These are phyloP conservation scores for Anethum foeniculum DNA, from an alignment of 140 eudicot genomes.

Conservation along the genomic window DNA sequence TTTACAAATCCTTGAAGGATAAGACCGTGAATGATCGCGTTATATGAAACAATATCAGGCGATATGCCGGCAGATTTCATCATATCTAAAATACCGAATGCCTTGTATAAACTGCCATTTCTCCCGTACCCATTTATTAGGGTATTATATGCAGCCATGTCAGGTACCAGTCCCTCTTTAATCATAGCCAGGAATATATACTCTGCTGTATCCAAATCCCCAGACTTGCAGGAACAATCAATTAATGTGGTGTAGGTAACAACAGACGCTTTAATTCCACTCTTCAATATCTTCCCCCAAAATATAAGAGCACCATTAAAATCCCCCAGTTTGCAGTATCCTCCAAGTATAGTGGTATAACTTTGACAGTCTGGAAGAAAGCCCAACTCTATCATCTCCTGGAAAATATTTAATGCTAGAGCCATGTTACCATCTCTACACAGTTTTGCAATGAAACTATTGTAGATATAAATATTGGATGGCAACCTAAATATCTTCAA, in stretches of 20 bases:
- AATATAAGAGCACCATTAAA: conserved; percentile 17
- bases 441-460: conserved; percentile 24
- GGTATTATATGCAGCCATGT: conserved; percentile 18
- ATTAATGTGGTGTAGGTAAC: conserved; percentile 24
- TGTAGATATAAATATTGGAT: conserved; percentile 21
- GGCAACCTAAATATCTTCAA: conserved; percentile 15
- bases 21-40: conserved; percentile 22
- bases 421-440: conserved; percentile 23
- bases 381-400: conserved; percentile 26
- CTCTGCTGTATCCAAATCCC: conserved; percentile 24
- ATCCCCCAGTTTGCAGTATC: conserved; percentile 22
- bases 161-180: conserved; percentile 18
- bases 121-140: conserved; percentile 27
- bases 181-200: conserved; percentile 17
- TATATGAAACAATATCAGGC: conserved; percentile 27
- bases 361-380: conserved; percentile 18
- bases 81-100: conserved; percentile 17
- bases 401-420: conserved; percentile 17
- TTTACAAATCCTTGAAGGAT: conserved; percentile 19
- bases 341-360: conserved; percentile 25
- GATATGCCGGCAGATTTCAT: conserved; percentile 23
- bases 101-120: conserved; percentile 24
- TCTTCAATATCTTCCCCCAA: conserved; percentile 26
- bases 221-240: conserved; percentile 21
- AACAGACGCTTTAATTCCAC: conserved; percentile 24